A percentile compares a stretch with the other conserved stretches of the same genome.
phyloP scores from a whole-genome alignment of 1,284 basidiomycete species.

The Cerioporus squamosus region DNA sequence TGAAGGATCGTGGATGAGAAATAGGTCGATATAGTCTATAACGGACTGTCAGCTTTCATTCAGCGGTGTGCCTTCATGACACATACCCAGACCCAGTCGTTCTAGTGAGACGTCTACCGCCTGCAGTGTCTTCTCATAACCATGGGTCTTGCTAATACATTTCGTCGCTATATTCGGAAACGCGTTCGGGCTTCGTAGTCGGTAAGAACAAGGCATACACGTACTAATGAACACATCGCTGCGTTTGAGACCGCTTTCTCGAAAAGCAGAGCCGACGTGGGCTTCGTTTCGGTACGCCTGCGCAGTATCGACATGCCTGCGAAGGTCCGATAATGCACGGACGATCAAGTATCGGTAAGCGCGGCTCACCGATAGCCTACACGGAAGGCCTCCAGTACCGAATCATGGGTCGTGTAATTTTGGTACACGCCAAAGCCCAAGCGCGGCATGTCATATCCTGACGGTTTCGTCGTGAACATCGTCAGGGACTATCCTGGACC shows the following conservation, averaged over 20 bases:
- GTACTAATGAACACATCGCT: slow-evolving; percentile 76
- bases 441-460: slow-evolving; percentile 66
- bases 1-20: slow-evolving; percentile 61
- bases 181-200: not conserved
- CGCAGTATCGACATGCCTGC: slow-evolving; percentile 71
- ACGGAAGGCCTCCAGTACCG: slow-evolving; percentile 70
- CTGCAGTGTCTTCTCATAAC: slow-evolving; percentile 31
- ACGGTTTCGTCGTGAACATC: not conserved
- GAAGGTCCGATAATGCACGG: not conserved
- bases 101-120: slow-evolving; percentile 31
- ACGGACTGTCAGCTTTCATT: not conserved
- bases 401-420: slow-evolving; percentile 61
- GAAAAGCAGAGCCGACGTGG: slow-evolving; percentile 62
- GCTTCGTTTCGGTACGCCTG: slow-evolving; percentile 79
- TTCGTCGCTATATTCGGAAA: slow-evolving; percentile 24
- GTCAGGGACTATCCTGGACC: no score
- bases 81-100: slow-evolving; percentile 28
- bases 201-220: slow-evolving; percentile 24
- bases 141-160: slow-evolving; percentile 31
- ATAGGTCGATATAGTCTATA: slow-evolving; percentile 60
- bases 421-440: slow-evolving; percentile 86
- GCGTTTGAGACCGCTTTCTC: slow-evolving; percentile 53
- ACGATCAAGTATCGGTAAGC: not conserved
- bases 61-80: not conserved
- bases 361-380: slow-evolving; percentile 58